Base-by-base conservation (phyloP, 1,139 yeast species). In the Zhuliangozyma blackwelliae region DNA sequence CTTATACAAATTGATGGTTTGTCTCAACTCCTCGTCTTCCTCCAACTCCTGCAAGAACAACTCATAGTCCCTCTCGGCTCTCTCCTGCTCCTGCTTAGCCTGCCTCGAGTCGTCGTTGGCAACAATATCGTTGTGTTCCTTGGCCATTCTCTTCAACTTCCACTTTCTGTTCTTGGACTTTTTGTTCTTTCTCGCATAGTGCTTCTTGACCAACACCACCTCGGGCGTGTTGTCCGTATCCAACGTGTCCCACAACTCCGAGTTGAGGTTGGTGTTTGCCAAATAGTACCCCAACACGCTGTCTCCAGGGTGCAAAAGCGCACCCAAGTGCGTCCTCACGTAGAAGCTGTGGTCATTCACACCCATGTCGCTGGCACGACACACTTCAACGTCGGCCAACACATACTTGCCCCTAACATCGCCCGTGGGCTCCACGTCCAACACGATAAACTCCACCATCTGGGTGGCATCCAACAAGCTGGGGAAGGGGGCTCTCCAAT, bases 61-160 rank as follows among this genome's bases (percentile, higher is more conserved):
- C 65, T 92, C 99, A 65, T 90, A 92, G 63, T 92, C 99, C 62
- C 80, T 83, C 65, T 92, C 97, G 3, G 95, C 96, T 54, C 87
- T 77, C 59, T 88, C 97, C 55, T 80, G 82, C 47, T 89, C 97
- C 62, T 84, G 92, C 66, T 79, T 83, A 43, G 90, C 90, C 52
- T 79, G 82, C 69, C 88, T 79, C 5, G 86, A 75, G 51, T 82
- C 88, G 47, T 77, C 82, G 48, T 77, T 72, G 39, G 95, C 95
- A 38, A 83, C 89, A 46, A 85, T 80, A 52, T 87, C 96, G 51
- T 79, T 78, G 63, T 90, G 95, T 65, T 92, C 97, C 59, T 75
- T 84, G 32, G 97, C 97, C 97, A 92, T 89, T 75, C 97, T 85
- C 82, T 87, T 88, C 66, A 92, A 80, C 68, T 86, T 90, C 97